phyloP scores from a whole-genome alignment of 1,139 yeast genomes.

The Hyphopichia burtonii region DNA sequence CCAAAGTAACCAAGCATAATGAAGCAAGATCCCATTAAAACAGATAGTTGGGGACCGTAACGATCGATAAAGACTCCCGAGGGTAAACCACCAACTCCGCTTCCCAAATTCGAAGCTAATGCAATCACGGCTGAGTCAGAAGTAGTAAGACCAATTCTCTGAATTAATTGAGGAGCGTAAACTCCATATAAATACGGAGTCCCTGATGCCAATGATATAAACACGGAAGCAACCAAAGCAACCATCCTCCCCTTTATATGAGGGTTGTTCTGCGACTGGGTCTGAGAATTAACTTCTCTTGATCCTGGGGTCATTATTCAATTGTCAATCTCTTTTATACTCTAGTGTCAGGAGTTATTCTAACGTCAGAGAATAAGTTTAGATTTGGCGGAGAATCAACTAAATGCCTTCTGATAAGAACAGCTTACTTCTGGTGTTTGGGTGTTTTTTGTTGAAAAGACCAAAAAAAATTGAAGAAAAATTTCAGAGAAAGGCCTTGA shows the following conservation, averaged over 20 bases:
- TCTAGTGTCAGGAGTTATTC: no score
- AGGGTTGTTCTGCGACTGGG: background rate
- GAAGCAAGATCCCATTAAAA: constrained; percentile 52
- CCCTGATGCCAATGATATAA: constrained; percentile 52
- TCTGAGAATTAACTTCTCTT: background rate
- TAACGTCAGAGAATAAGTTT: no score
- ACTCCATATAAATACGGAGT: constrained; percentile 73
- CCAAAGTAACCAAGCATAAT: constrained; percentile 44
- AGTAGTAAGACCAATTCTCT: constrained; percentile 55
- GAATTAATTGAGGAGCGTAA: constrained; percentile 68
- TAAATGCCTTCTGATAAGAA: background rate
- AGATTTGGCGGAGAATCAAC: no score
- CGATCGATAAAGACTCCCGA: constrained; percentile 68
- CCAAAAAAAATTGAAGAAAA: background rate
- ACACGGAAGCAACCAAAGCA: constrained; percentile 19
- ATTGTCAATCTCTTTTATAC: no score
- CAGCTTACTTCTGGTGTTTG: background rate
- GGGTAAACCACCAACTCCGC: constrained; percentile 65
- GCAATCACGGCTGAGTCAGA: constrained; percentile 65
- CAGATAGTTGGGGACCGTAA: constrained; percentile 54
- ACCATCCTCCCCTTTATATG: background rate
- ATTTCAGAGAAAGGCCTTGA: background rate
- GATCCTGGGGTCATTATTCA: background rate
- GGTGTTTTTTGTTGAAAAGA: background rate
- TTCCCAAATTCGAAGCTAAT: constrained; percentile 59